These are phyloP conservation scores for Acmispon strigosus DNA, from an alignment of 306 rosid genomes.

Conservation along the genomic window DNA sequence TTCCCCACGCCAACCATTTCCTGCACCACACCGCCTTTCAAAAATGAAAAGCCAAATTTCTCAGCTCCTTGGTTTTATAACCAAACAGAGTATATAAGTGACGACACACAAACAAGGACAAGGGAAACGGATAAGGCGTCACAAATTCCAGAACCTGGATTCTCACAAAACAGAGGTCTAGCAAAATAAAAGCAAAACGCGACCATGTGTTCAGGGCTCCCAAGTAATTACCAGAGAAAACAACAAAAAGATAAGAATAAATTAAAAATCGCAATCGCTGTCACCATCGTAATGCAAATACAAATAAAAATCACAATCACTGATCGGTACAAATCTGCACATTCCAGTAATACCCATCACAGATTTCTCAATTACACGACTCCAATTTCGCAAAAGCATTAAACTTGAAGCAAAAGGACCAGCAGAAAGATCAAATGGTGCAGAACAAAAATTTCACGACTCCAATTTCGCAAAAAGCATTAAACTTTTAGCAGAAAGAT, in stretches of 20 bases:
- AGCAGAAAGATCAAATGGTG: not conserved
- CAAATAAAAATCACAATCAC: not conserved
- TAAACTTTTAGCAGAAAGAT: not conserved
- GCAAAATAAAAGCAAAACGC: constrained; percentile 7
- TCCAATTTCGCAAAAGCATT: not conserved
- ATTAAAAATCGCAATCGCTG: no score
- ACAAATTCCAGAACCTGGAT: constrained; percentile 18
- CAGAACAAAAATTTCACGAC: not conserved
- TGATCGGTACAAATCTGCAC: not conserved
- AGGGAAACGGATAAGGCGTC: constrained; percentile 6
- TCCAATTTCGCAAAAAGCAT: not conserved
- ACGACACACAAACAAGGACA: not conserved
- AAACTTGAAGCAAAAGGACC: not conserved
- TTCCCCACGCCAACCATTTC: constrained; percentile 45
- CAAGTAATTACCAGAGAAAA: no score
- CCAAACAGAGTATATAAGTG: not conserved
- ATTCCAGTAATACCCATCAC: constrained; percentile 11
- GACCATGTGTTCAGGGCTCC: constrained; percentile 11
- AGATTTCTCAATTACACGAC: not conserved
- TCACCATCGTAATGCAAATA: no score
- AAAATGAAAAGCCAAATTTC: no score
- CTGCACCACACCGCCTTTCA: not conserved
- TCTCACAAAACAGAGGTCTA: not conserved
- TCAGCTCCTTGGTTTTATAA: no score
- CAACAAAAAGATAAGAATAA: no score